Evolutionary conservation across 2,329 filamentous ascomycete species (phyloP), one percentile per base, ranked within the genome.

Genomic region (Sporothrix curviconia): DNA sequence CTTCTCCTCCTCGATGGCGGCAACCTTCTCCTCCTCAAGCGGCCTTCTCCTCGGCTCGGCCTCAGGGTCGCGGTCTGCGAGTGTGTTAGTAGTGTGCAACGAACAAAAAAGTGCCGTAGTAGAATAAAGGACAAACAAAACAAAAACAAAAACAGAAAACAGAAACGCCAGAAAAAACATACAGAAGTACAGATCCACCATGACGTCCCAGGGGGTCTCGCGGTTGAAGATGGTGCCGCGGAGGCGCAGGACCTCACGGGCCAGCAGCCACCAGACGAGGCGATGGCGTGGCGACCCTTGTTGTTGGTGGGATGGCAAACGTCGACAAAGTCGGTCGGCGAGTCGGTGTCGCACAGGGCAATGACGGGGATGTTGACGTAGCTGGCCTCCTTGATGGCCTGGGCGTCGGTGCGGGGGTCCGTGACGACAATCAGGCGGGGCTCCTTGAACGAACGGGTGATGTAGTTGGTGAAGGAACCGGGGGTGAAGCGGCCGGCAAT

Each of bases 401-500:
- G 94, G 76, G 94, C 90, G 73, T 99, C 94, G 82, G 95, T 99
- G 80, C 95, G 92, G 71, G 94, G 94, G 78, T 99, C 94, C 80
- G 94, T 99, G 73, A 99, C 94, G 76, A 99, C 86, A 79, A 99
- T 97, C 74, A 99, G 85, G 78, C 95, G 95, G 74, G 94, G 94
- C 84, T 99, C 94, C 87, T 96, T 96, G 91, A 99, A 99, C 66
- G 94, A 97, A 74, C 94, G 92, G 78, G 95, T 99, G 88, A 99
- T 99, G 89, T 99, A 99, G 87, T 99, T 99, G 85, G 94, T 99
- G 88, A 99, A 99, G 79, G 92, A 96, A 89, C 94, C 94, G 76
- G 94, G 94, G 74, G 94, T 99, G 89, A 99, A 99, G 77, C 94
- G 94, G 82, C 94, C 94, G 72, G 94, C 95, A 73, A 99, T 99